phyloP scores from a whole-genome alignment of 2,329 filamentous ascomycete genomes.

The Cladosporium colombiae region DNA sequence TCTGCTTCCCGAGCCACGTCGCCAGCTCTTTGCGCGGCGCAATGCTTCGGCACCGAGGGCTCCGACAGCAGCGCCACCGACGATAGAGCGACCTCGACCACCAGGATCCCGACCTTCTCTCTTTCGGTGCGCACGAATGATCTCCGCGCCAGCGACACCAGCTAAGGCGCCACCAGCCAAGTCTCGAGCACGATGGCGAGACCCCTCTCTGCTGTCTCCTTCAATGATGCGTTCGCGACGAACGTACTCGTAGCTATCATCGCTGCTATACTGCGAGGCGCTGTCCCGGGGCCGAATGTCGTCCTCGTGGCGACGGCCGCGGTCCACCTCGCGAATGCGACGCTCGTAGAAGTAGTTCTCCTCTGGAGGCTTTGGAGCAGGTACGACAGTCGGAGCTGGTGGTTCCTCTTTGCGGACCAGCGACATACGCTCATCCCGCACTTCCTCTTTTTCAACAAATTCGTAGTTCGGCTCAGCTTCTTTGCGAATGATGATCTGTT shows the following conservation, averaged over 20 bases:
- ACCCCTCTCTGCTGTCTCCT: slow-evolving; percentile 36
- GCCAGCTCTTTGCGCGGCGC: slow-evolving; percentile 50
- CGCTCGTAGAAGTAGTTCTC: slow-evolving; percentile 65
- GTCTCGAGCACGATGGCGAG: slow-evolving; percentile 54
- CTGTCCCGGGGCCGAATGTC: slow-evolving; percentile 56
- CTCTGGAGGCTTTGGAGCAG: slow-evolving; percentile 41
- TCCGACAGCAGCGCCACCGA: slow-evolving; percentile 63
- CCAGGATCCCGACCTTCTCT: slow-evolving; percentile 56
- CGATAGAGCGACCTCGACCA: slow-evolving; percentile 52
- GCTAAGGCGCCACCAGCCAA: slow-evolving; percentile 64
- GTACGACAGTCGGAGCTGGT: slow-evolving; percentile 34
- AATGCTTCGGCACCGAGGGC: slow-evolving; percentile 62
- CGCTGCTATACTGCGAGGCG: slow-evolving; percentile 58
- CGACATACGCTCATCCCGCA: slow-evolving; percentile 49
- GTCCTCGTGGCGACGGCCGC: slow-evolving; percentile 44
- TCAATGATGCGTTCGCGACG: slow-evolving; percentile 47
- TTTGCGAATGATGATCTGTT: slow-evolving; percentile 52
- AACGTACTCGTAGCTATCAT: slow-evolving; percentile 63
- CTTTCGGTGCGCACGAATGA: slow-evolving; percentile 60
- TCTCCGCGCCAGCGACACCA: slow-evolving; percentile 61
- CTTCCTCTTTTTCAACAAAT: slow-evolving; percentile 59
- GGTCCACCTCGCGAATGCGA: slow-evolving; percentile 56
- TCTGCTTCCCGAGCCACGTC: slow-evolving; percentile 33
- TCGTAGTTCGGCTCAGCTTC: slow-evolving; percentile 59
- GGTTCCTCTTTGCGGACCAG: slow-evolving; percentile 45